Conservation (phyloP, 2,329 filamentous ascomycete species). For the Beauveria sp. region DNA sequence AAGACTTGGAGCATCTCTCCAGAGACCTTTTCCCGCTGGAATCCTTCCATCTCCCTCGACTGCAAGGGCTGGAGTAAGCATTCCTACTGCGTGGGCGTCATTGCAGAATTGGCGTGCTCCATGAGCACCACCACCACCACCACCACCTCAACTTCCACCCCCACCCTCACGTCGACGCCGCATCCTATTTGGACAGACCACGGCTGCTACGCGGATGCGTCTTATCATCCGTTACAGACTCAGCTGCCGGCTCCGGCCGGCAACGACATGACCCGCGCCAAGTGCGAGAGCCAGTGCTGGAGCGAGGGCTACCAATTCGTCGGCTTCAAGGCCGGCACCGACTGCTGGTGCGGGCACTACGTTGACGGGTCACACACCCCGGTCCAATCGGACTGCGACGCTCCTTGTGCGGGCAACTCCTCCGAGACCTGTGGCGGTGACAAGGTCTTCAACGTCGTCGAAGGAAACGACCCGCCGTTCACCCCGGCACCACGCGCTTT, state of each 20-base stretch:
- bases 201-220: not conserved
- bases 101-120: not conserved
- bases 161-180: not conserved
- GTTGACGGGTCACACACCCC: not conserved
- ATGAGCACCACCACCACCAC: not conserved
- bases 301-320: not conserved
- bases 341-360: slow-evolving; percentile 6
- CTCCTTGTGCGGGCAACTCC: not conserved
- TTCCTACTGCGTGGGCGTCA: slow-evolving; percentile 1
- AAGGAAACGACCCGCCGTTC: not conserved
- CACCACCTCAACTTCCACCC: not conserved
- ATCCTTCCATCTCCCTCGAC: not conserved
- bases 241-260: not conserved
- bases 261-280: not conserved
- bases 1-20: not conserved
- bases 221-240: not conserved
- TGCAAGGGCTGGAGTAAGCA: not conserved
- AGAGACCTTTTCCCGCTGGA: not conserved
- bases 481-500: not conserved
- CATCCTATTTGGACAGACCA: not conserved
- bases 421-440: not conserved
- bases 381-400: not conserved
- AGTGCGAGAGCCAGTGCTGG: slow-evolving; percentile 1
- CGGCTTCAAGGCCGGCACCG: slow-evolving; percentile 1
- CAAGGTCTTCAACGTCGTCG: not conserved